Conservation (phyloP, 2,329 filamentous ascomycete genomes). For the Pseudogymnoascus sp. region DNA sequence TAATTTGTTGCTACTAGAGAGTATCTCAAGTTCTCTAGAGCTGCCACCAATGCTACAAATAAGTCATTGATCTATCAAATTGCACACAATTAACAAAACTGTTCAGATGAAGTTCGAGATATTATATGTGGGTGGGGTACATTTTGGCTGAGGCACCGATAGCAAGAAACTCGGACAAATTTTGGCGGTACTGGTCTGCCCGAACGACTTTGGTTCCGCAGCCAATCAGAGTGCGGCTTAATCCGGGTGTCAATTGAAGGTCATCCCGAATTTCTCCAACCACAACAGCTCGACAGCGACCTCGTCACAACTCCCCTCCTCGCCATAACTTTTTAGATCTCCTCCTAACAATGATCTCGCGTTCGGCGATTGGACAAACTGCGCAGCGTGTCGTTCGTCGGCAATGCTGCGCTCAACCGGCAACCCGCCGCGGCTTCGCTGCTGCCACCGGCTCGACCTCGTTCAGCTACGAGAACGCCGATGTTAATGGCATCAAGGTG, state of each 20-base stretch:
- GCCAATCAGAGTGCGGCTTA: constrained; percentile 9
- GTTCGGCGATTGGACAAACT: constrained; percentile 55
- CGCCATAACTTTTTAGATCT: constrained; percentile 21
- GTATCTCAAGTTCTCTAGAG: constrained; percentile 72
- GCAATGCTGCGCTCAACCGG: constrained; percentile 48
- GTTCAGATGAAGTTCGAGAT: constrained; percentile 5
- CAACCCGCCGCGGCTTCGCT: constrained; percentile 52
- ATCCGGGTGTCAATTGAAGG: constrained; percentile 9
- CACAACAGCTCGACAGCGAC: constrained; percentile 17
- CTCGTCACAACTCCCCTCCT: constrained; percentile 14
- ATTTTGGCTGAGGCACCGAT: constrained; percentile 8
- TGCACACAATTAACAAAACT: constrained; percentile 7
- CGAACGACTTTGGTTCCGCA: neutral
- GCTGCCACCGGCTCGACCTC: constrained; percentile 59
- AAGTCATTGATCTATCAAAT: constrained; percentile 40
- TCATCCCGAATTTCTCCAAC: constrained; percentile 11
- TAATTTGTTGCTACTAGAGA: constrained; percentile 60
- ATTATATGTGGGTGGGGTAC: neutral
- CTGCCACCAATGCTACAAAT: constrained; percentile 61
- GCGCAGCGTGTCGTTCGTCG: constrained; percentile 54
- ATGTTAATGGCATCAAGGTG: constrained; percentile 83
- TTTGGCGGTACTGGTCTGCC: neutral
- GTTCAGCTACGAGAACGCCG: constrained; percentile 80
- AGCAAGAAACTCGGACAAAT: constrained; percentile 10
- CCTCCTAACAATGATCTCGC: constrained; percentile 57